Evolutionary conservation across 2,329 filamentous ascomycete species (phyloP).

Genomic region (Cercospora sp.): DNA sequence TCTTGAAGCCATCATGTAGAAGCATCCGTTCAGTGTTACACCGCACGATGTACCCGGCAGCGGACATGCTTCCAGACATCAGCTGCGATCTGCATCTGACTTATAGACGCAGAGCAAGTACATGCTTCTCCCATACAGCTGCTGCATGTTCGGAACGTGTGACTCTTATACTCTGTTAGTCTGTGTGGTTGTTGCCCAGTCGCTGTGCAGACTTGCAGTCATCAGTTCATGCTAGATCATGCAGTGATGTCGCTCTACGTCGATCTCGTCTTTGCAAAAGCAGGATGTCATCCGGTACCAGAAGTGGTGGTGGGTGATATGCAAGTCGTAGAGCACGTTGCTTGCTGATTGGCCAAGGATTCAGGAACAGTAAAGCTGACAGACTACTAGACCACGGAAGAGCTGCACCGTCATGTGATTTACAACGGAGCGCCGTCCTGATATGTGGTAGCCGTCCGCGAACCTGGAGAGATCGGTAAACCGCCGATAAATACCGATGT

Average conservation of each 20-base stretch:
- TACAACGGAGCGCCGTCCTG: neutral
- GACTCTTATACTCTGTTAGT: neutral
- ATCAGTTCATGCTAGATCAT: neutral
- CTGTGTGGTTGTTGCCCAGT: neutral
- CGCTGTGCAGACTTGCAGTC: neutral
- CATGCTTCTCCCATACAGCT: neutral
- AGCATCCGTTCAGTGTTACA: neutral
- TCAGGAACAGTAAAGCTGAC: constrained; percentile 1
- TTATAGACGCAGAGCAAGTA: neutral
- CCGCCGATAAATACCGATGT: neutral
- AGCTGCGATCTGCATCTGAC: constrained; percentile 9
- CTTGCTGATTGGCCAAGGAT: constrained; percentile 11
- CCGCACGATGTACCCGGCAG: neutral
- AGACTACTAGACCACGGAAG: neutral
- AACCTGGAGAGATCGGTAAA: neutral
- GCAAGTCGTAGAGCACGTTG: constrained; percentile 13
- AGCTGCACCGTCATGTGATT: neutral
- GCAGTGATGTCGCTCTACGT: neutral
- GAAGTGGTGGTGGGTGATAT: neutral
- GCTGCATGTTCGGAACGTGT: constrained; percentile 4
- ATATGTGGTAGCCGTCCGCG: neutral
- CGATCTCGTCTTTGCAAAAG: neutral
- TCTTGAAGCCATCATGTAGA: neutral
- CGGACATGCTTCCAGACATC: constrained; percentile 3
- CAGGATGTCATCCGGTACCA: constrained; percentile 1